A percentile compares a stretch with the other conserved stretches of the same genome.
These are phyloP conservation scores for Kwoniella dejecticola DNA, from an alignment of 768 basidiomycete genomes.

Conservation along the genomic window DNA sequence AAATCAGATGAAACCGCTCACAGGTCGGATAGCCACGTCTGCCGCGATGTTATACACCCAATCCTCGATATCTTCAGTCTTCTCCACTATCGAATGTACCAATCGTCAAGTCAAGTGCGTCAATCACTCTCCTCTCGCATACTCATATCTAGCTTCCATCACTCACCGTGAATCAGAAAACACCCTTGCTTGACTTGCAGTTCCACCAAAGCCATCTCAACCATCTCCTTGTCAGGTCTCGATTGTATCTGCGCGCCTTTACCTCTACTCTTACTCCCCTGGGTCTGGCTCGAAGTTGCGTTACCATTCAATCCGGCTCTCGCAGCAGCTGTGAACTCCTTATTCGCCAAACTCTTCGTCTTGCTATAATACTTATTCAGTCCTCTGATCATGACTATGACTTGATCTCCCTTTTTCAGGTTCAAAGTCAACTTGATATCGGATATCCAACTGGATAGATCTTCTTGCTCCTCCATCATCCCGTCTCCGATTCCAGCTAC, in stretches of 20 bases:
- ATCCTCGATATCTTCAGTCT: conserved; percentile 51
- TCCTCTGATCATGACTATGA: conserved; percentile 52
- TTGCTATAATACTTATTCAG: conserved; percentile 46
- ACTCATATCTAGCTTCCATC: too few relatives aligned
- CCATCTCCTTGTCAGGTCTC: too few relatives aligned
- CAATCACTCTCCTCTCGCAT: too few relatives aligned
- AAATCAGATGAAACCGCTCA: too few relatives aligned
- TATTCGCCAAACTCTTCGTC: conserved; percentile 38
- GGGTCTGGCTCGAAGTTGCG: background rate
- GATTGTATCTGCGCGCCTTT: conserved; percentile 35
- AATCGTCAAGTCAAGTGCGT: too few relatives aligned
- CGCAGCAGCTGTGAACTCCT: conserved; percentile 40
- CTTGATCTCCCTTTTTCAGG: conserved; percentile 24
- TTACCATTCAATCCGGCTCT: conserved; percentile 32
- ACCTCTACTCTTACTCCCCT: background rate
- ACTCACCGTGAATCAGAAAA: conserved; percentile 52
- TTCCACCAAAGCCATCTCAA: conserved; percentile 45
- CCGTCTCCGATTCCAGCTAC: background rate
- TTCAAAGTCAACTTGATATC: conserved; percentile 33
- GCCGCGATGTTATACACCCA: conserved; percentile 50
- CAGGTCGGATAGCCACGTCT: conserved; percentile 50
- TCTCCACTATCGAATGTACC: too few relatives aligned
- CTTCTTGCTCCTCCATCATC: background rate
- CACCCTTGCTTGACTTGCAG: conserved; percentile 47
- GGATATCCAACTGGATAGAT: conserved; percentile 29